Conservation (phyloP, 176 grass and related monocot genomes). For the bread wheat (Triticum aestivum) region DNA sequence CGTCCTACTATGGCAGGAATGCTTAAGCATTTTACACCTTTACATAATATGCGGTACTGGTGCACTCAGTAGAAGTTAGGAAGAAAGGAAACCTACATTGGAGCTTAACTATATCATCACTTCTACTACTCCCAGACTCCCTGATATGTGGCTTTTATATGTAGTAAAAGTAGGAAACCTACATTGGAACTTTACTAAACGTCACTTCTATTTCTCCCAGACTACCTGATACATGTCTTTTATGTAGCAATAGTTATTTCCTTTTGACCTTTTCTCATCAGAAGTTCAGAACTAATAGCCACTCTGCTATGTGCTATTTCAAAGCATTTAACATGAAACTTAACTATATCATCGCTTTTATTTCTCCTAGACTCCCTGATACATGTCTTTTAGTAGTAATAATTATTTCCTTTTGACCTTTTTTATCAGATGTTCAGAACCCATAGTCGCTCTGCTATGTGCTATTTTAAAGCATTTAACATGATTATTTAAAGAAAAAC, state of each 20-base stretch:
- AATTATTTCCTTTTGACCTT: not conserved
- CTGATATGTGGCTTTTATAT: not conserved
- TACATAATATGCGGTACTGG: not conserved
- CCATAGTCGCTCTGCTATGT: not conserved
- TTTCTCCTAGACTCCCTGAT: not conserved
- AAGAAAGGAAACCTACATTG: not conserved
- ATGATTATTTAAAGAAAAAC: not conserved
- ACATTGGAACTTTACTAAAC: not conserved
- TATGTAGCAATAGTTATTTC: not conserved
- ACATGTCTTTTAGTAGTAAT: not conserved
- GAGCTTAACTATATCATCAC: not conserved
- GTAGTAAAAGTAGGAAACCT: not conserved
- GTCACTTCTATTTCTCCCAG: not conserved
- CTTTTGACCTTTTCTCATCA: not conserved
- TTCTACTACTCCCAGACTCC: not conserved
- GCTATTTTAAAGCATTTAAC: not conserved
- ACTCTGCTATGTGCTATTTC: not conserved
- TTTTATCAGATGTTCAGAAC: not conserved
- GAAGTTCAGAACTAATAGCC: not conserved
- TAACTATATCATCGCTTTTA: not conserved
- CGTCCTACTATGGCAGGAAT: not conserved
- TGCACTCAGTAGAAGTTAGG: not conserved
- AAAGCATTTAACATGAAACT: not conserved
- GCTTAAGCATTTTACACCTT: not conserved
- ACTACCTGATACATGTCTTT: not conserved